Conservation (phyloP, 345 rosid genomes). For the Mallotus nudiflorus region DNA sequence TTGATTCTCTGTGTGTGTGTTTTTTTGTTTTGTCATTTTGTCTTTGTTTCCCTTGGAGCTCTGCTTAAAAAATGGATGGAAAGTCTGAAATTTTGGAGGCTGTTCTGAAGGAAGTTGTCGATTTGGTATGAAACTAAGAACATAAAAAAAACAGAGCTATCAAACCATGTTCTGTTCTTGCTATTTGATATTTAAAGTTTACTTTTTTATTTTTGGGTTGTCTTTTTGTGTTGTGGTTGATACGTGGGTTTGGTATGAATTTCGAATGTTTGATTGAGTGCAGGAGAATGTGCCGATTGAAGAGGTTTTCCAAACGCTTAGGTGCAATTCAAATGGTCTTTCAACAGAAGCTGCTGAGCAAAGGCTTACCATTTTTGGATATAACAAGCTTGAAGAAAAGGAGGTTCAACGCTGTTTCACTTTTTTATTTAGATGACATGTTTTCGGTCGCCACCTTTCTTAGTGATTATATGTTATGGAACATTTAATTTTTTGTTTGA, state of each 20-base stretch:
- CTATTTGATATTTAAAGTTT: background rate
- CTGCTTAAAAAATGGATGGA: slow-evolving; percentile 39
- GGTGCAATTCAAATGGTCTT: slow-evolving; percentile 57
- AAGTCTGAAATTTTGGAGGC: slow-evolving; percentile 57
- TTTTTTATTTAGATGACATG: background rate
- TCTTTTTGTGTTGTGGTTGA: background rate
- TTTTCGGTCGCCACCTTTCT: background rate
- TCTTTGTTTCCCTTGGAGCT: background rate
- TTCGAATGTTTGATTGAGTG: slow-evolving; percentile 19
- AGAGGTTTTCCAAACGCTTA: slow-evolving; percentile 61
- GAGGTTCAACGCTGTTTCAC: slow-evolving; percentile 26
- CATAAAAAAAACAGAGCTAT: slow-evolving; percentile 24
- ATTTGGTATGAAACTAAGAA: slow-evolving; percentile 44
- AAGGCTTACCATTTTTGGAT: slow-evolving; percentile 56
- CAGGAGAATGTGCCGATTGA: slow-evolving; percentile 68
- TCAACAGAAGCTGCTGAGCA: slow-evolving; percentile 56
- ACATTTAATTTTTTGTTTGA: background rate
- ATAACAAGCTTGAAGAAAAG: slow-evolving; percentile 71
- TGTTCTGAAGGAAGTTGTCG: slow-evolving; percentile 67
- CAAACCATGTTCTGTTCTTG: background rate
- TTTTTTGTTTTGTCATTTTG: background rate
- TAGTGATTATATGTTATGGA: background rate
- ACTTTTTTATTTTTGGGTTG: background rate
- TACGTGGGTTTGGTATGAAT: background rate
- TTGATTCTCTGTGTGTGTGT: background rate